Evolutionary conservation across 441 rosid species (phyloP), one percentile per base, ranked within the genome.

Genomic region (Populus hybrid): DNA sequence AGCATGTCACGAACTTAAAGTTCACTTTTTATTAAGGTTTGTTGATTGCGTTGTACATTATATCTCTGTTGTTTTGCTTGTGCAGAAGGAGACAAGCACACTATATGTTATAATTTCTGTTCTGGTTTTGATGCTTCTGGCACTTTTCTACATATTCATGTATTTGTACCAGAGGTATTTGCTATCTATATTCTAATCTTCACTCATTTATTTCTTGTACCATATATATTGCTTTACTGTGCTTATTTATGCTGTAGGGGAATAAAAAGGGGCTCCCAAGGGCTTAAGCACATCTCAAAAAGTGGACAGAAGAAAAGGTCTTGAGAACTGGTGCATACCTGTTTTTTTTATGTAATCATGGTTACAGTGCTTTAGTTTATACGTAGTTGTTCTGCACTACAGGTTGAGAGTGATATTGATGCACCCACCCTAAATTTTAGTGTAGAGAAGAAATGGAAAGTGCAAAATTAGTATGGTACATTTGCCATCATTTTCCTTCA

Each of bases 111-210:
- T 95, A 32, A 77, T 88, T 24, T 93, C 98, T 28, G 87, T 96
- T 79, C 82, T 94, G 88, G 87, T 84, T 74, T 73, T 92, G 89
- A 86, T 93, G 94, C 83, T 94, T 86, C 92, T 94, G 70, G 93
- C 90, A 11, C 74, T 96, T 79, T 88, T 94, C 90, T 96, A 93
- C 78, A 79, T 86, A 57, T 87, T 93, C 80, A 87, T 93, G 64
- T 93, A 87, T 82, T 78, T 94, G 85, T 80, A 90, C 81, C 90
- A 85, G 79, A 91, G 97, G 98, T 96, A 84, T 38, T 36, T 10
- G 6, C 3, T 6, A 63, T 77, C 59, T 73, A 16, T 66, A n/a
- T 24, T 24, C 30, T 26, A 38, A 71, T 67, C n/a, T 65, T 21
- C 23, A 14, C 57, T 46, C 7, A 46, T 46, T 14, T 46, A 66